Percentiles rank a stretch among this genome's conserved stretches.
Conservation (phyloP, 1,284 basidiomycete genomes). For the Fomitopsis schrenkii region DNA sequence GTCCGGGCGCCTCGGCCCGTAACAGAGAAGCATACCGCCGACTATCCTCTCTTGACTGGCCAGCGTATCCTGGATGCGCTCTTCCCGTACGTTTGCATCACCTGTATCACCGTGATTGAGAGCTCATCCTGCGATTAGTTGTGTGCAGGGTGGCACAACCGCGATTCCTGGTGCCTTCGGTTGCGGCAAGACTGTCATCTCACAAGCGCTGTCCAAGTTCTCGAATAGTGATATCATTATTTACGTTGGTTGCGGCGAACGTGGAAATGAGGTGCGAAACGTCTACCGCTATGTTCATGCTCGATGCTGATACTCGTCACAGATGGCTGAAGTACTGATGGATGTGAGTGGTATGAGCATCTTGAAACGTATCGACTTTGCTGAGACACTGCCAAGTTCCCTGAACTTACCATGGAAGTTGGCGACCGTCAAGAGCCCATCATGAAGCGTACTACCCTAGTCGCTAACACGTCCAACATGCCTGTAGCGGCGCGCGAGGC, state of each 20-base stretch:
- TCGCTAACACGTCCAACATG: constrained; percentile 99
- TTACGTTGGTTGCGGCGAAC: constrained; percentile 97
- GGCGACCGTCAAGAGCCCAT: constrained; percentile 96
- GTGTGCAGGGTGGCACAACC: constrained; percentile 98
- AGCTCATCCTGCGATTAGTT: constrained; percentile 39
- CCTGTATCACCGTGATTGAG: neutral
- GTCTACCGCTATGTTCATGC: neutral
- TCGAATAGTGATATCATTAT: constrained; percentile 99
- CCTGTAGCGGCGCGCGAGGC: constrained; percentile 99
- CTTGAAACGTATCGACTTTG: constrained; percentile 4
- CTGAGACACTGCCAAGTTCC: constrained; percentile 64
- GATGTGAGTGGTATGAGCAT: constrained; percentile 50
- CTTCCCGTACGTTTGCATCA: constrained; percentile 72
- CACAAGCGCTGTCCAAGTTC: constrained; percentile 96
- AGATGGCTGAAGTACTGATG: constrained; percentile 99
- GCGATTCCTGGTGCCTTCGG: constrained; percentile 99
- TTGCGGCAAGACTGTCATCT: constrained; percentile 97
- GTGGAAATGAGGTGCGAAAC: constrained; percentile 74
- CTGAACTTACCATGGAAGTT: constrained; percentile 88
- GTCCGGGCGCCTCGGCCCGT: constrained; percentile 97
- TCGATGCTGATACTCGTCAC: neutral
- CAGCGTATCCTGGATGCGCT: constrained; percentile 97
- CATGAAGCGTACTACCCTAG: constrained; percentile 99
- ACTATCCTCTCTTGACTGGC: constrained; percentile 92
- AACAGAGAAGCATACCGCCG: constrained; percentile 90